Base-by-base conservation (phyloP, 169 alveolate genomes). In the Babesia sp. region DNA sequence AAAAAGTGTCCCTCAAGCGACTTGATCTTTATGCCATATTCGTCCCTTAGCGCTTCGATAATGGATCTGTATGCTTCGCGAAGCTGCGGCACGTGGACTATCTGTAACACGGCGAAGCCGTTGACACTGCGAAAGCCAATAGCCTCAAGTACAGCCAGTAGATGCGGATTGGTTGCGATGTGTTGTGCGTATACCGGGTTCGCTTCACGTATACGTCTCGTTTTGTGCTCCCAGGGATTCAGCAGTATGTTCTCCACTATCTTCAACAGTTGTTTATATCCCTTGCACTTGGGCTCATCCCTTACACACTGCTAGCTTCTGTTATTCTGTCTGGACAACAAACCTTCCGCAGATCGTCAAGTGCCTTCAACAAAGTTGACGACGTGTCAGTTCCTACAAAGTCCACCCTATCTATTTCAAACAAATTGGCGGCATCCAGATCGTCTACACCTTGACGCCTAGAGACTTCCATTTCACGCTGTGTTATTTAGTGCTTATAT, bases 1-100 rank as follows among this genome's bases (percentile, higher is more conserved):
- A 79, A 79, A 39, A 79, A 79, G 71, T 79, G 87, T 33, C 74
- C 50, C 59, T 69, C 76, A 6, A 70, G 41, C 46, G 87, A 79
- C 28, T 59, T 69, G 42, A 64, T 28, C 3, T 72, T 18, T 8
- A 71, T 41, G 0, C 51, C 50, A 20, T 33, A 71, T 7, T 54
- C 56, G 11, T 61, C 76, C 18, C 34, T 59, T 7, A 79, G 84
- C 34, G 45, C 42, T 7, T 26, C 36, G n/a, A 79, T 70, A 22
- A 79, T 64, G 3, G 24, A 7, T 28, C 42, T 33, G 51, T 79
- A 79, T 11, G 78, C 75, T 3, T 20, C 29, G 18, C 71, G 44
- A 0, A 79, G 84, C 14, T 16, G 22, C 26, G 82, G 87, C 18
- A 71, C 61, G 41, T 69, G 39, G 16, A 79, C 87, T 12, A 70